These are phyloP conservation scores for Farysia itapuensis DNA, from an alignment of 1,284 basidiomycete species.

Conservation along the genomic window DNA sequence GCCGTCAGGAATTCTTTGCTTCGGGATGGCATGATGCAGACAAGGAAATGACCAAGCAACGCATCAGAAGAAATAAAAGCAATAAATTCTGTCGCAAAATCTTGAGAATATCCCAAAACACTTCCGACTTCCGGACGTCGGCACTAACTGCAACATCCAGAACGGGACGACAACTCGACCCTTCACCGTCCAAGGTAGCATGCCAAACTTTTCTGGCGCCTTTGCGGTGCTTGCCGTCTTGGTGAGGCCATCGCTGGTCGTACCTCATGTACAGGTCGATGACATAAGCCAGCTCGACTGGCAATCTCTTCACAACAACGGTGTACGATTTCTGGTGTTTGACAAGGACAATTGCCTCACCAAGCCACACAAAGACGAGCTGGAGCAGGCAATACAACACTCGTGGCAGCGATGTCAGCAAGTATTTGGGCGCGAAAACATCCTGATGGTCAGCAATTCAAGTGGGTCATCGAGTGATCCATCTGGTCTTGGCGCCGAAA, in stretches of 20 bases:
- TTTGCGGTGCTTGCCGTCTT: constrained; percentile 75
- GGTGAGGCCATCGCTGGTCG: constrained; percentile 71
- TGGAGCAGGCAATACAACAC: constrained; percentile 62
- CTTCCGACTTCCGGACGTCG: too few species aligned
- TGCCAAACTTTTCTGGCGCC: constrained; percentile 71
- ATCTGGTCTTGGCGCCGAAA: constrained; percentile 83
- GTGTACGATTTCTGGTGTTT: constrained; percentile 83
- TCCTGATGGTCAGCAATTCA: constrained; percentile 91
- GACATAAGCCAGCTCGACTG: constrained; percentile 89
- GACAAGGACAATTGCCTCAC: constrained; percentile 95
- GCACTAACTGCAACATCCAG: too few species aligned
- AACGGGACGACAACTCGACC: too few species aligned
- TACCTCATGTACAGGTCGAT: constrained; percentile 73
- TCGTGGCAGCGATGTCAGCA: constrained; percentile 75
- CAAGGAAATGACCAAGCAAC: too few species aligned
- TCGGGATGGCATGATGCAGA: too few species aligned
- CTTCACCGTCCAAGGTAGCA: too few species aligned
- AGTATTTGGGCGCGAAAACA: constrained; percentile 75
- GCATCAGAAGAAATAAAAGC: too few species aligned
- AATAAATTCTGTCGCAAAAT: too few species aligned
- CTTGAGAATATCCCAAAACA: too few species aligned
- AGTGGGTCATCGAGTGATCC: constrained; percentile 80
- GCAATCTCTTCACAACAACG: constrained; percentile 71
- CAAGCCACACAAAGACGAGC: constrained; percentile 50
- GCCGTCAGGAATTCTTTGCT: too few species aligned